These are phyloP conservation scores for Phytophthora megakarya DNA, from an alignment of 352 stramenopile species.

Conservation along the genomic window DNA sequence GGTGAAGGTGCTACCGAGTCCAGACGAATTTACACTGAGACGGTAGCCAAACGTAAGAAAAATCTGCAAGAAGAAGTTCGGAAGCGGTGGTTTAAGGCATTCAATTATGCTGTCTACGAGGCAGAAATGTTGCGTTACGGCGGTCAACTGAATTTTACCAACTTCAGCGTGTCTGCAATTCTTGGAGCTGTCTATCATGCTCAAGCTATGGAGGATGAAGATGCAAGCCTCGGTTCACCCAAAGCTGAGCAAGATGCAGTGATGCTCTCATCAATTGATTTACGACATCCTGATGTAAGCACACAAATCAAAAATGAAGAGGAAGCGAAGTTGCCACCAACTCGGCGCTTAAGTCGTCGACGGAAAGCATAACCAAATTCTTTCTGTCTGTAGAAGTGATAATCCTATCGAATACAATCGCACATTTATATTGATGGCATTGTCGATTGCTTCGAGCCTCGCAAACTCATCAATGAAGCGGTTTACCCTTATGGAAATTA, in stretches of 20 bases:
- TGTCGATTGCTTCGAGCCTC: background rate
- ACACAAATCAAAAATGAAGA: background rate
- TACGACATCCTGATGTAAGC: background rate
- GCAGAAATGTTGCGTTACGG: slow-evolving; percentile 44
- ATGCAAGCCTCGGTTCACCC: too few relatives aligned
- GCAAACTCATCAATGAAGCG: too few relatives aligned
- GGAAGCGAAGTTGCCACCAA: background rate
- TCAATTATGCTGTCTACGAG: slow-evolving; percentile 67
- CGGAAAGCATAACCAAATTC: too few relatives aligned
- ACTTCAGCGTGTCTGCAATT: slow-evolving; percentile 57
- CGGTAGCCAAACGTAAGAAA: slow-evolving; percentile 46
- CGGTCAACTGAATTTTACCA: slow-evolving; percentile 41
- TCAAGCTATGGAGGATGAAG: slow-evolving; percentile 19
- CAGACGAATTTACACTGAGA: slow-evolving; percentile 41
- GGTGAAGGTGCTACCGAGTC: slow-evolving; percentile 59
- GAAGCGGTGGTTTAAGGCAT: slow-evolving; percentile 54
- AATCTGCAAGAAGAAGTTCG: slow-evolving; percentile 42
- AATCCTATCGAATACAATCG: too few relatives aligned
- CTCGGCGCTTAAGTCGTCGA: background rate
- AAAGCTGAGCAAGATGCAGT: slow-evolving; percentile 3
- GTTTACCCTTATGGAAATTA: slow-evolving; percentile 15
- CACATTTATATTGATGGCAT: slow-evolving; percentile 6
- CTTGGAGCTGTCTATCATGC: slow-evolving; percentile 53
- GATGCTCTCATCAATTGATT: background rate
- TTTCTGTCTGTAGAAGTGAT: too few relatives aligned